A percentile compares a stretch with the other conserved stretches of the same genome.
These are phyloP conservation scores for Pythium oligandrum DNA, from an alignment of 352 stramenopile species.

Conservation along the genomic window DNA sequence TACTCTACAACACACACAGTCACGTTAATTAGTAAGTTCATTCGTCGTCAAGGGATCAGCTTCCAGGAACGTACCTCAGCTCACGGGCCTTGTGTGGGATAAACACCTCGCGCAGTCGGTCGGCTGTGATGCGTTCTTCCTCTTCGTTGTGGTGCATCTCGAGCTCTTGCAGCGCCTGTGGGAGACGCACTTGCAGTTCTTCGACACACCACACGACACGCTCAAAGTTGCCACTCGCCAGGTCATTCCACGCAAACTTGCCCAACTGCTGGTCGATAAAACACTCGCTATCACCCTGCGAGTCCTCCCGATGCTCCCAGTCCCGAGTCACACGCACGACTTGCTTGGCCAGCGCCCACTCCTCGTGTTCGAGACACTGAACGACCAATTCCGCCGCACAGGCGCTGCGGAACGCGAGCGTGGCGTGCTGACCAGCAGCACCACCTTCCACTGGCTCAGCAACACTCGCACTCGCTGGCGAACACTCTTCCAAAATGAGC, in stretches of 20 bases:
- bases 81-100: slow-evolving; percentile 3
- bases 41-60: background rate
- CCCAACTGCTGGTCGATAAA: slow-evolving; percentile 67
- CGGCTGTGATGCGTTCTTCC: slow-evolving; percentile 4
- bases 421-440: background rate
- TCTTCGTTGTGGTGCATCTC: slow-evolving; percentile 7
- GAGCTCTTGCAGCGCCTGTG: slow-evolving; percentile 13
- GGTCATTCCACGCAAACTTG: slow-evolving; percentile 44
- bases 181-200: slow-evolving; percentile 60
- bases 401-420: slow-evolving; percentile 36
- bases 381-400: slow-evolving; percentile 57
- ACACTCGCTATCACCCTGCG: slow-evolving; percentile 1
- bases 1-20: slow-evolving; percentile 8
- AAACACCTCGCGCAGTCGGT: slow-evolving; percentile 14
- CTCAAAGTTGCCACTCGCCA: slow-evolving; percentile 56
- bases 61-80: slow-evolving; percentile 4
- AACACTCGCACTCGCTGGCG: slow-evolving; percentile 20
- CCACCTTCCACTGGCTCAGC: slow-evolving; percentile 4
- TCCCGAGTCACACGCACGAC: slow-evolving; percentile 79
- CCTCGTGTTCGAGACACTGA: slow-evolving; percentile 73
- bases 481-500: slow-evolving; percentile 74
- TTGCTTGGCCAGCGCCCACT: slow-evolving; percentile 67
- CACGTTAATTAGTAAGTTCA: background rate
- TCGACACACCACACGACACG: slow-evolving; percentile 60
- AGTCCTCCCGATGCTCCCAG: slow-evolving; percentile 44